These are phyloP conservation scores for Parachaetomium inaequale DNA, from an alignment of 495 filamentous ascomycete species.

Conservation along the genomic window DNA sequence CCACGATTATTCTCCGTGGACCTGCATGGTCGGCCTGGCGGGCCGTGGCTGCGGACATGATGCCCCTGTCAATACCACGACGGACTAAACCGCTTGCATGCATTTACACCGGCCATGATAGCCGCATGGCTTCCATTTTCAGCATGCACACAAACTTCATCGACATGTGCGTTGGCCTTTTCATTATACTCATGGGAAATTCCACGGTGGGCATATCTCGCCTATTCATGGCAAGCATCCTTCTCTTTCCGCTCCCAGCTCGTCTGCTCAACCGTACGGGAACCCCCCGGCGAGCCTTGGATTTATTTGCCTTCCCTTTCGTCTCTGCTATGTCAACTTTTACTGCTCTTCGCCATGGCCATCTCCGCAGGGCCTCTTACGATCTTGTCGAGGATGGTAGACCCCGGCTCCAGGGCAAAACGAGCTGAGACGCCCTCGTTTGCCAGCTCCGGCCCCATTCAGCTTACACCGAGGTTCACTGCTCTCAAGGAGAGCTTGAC, in stretches of 20 bases:
- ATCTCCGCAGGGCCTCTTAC: conserved; percentile 20
- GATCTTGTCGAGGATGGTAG: conserved; percentile 11
- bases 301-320: background rate
- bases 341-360: conserved; percentile 18
- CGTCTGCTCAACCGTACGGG: background rate
- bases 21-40: conserved; percentile 22
- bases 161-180: background rate
- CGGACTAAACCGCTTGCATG: conserved; percentile 11
- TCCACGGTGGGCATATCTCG: conserved; percentile 14
- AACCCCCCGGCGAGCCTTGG: background rate
- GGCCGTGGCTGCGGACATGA: conserved; percentile 24
- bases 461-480: conserved; percentile 66
- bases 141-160: background rate
- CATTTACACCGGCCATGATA: conserved; percentile 15
- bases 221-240: conserved; percentile 1
- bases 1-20: conserved; percentile 25
- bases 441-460: conserved; percentile 37
- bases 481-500: conserved; percentile 64
- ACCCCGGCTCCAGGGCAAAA: conserved; percentile 5
- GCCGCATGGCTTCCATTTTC: background rate
- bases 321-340: conserved; percentile 11
- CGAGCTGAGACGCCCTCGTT: conserved; percentile 19
- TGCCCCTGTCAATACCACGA: conserved; percentile 15
- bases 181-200: background rate
- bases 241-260: background rate